phyloP scores from a whole-genome alignment of 257 asterid species.

The Fraxinus quadrangulata region DNA sequence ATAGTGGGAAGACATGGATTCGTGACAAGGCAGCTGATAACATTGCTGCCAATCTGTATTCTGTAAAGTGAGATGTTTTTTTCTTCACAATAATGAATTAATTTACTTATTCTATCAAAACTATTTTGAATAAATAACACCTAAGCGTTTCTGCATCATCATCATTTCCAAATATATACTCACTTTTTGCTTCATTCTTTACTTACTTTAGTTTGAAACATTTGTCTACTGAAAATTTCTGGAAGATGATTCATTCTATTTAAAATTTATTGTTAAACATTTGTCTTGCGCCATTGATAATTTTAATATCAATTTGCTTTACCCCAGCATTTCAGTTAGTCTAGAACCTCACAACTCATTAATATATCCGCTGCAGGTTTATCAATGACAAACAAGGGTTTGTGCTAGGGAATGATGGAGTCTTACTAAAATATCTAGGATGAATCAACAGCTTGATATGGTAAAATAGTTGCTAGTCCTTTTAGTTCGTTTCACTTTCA shows the following conservation, averaged over 20 bases:
- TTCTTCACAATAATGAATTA: neutral
- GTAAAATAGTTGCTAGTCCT: neutral
- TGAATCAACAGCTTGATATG: constrained; percentile 36
- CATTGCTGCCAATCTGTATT: constrained; percentile 95
- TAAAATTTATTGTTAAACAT: no score
- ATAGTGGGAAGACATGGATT: constrained; percentile 86
- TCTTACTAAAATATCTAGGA: constrained; percentile 88
- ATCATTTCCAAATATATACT: neutral
- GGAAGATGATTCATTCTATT: neutral
- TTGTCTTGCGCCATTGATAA: neutral
- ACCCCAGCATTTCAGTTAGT: constrained; percentile 10
- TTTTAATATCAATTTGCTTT: neutral
- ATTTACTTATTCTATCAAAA: neutral
- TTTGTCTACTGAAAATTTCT: neutral
- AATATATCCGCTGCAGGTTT: constrained; percentile 58
- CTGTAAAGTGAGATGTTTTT: constrained; percentile 76
- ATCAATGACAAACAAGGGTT: constrained; percentile 81
- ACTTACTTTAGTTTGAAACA: neutral
- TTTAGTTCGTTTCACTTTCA: neutral
- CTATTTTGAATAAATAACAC: constrained; percentile 4
- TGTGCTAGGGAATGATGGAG: constrained; percentile 94
- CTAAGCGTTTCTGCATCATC: neutral
- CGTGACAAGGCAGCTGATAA: constrained; percentile 96
- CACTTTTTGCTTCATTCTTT: neutral
- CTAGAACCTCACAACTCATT: constrained; percentile 5